A percentile compares a stretch with the other conserved stretches of the same genome.
These are phyloP conservation scores for Mimosa bimucronata DNA, from an alignment of 306 rosid genomes.

Conservation along the genomic window DNA sequence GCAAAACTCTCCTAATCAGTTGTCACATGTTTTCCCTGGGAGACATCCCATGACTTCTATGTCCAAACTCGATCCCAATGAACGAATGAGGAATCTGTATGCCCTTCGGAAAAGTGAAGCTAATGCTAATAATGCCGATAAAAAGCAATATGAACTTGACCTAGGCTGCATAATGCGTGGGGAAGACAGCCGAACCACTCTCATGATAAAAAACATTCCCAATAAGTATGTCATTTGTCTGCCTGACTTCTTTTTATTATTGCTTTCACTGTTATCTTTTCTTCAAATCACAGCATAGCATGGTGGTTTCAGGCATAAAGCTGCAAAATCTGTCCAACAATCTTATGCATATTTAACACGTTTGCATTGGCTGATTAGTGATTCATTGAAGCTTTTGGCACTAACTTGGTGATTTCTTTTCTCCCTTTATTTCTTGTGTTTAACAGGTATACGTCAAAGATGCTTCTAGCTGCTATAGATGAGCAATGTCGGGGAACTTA, in stretches of 20 bases:
- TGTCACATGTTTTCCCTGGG: slow-evolving; percentile 56
- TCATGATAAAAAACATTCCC: slow-evolving; percentile 81
- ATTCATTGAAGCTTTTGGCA: slow-evolving; percentile 15
- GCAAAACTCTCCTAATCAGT: slow-evolving; percentile 60
- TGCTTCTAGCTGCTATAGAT: slow-evolving; percentile 83
- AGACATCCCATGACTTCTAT: slow-evolving; percentile 57
- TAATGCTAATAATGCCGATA: slow-evolving; percentile 57
- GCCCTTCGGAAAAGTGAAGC: slow-evolving; percentile 67
- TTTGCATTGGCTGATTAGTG: slow-evolving; percentile 13
- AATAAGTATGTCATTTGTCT: slow-evolving; percentile 57
- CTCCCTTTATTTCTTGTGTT: not conserved
- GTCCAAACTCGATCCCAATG: slow-evolving; percentile 62
- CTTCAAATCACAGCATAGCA: slow-evolving; percentile 13
- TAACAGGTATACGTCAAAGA: slow-evolving; percentile 74
- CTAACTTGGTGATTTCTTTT: slow-evolving; percentile 11
- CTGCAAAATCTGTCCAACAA: not conserved
- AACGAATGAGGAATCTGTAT: slow-evolving; percentile 59
- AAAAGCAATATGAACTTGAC: slow-evolving; percentile 71
- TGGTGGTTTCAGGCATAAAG: not conserved
- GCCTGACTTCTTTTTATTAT: too few relatives aligned
- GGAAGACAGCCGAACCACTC: slow-evolving; percentile 70
- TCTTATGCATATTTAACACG: slow-evolving; percentile 11
- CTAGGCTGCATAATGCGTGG: slow-evolving; percentile 60
- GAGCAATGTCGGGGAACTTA: slow-evolving; percentile 76
- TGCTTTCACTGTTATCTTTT: slow-evolving; percentile 4